Evolutionary conservation across 2,329 filamentous ascomycete genomes (phyloP).

Genomic region (Pseudopyricularia cyperi): DNA sequence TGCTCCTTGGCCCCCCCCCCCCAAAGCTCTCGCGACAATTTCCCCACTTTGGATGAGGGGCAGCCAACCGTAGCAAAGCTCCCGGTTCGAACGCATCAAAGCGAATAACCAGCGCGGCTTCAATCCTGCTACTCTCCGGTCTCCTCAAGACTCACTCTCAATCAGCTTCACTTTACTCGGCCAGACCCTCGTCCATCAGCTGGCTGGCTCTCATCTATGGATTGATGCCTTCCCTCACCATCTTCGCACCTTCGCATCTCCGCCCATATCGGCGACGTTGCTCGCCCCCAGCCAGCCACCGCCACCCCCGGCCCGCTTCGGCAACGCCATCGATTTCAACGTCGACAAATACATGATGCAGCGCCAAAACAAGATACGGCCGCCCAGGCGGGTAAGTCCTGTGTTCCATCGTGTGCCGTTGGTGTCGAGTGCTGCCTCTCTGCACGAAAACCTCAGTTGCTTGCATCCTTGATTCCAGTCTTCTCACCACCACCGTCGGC

Average conservation of each 20-base stretch:
- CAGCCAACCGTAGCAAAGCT: neutral
- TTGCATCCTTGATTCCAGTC: neutral
- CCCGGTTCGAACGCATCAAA: no score
- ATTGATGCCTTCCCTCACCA: no score
- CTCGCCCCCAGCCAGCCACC: no score
- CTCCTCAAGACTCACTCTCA: no score
- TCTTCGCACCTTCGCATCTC: no score
- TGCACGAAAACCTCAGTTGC: neutral
- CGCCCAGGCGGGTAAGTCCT: constrained; percentile 46
- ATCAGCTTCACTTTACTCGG: no score
- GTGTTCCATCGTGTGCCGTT: neutral
- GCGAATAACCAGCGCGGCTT: neutral
- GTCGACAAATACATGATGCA: constrained; percentile 7
- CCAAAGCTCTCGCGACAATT: no score
- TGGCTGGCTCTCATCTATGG: no score
- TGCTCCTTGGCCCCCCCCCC: no score
- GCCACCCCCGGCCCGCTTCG: no score
- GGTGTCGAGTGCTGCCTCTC: neutral
- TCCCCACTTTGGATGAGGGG: neutral
- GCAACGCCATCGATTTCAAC: neutral
- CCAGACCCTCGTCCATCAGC: no score
- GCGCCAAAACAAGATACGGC: constrained; percentile 43
- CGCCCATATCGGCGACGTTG: no score
- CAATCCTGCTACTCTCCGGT: neutral
- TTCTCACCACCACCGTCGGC: neutral